Evolutionary conservation across 2,329 filamentous ascomycete genomes (phyloP).

Genomic region (Monosporascus sp.): DNA sequence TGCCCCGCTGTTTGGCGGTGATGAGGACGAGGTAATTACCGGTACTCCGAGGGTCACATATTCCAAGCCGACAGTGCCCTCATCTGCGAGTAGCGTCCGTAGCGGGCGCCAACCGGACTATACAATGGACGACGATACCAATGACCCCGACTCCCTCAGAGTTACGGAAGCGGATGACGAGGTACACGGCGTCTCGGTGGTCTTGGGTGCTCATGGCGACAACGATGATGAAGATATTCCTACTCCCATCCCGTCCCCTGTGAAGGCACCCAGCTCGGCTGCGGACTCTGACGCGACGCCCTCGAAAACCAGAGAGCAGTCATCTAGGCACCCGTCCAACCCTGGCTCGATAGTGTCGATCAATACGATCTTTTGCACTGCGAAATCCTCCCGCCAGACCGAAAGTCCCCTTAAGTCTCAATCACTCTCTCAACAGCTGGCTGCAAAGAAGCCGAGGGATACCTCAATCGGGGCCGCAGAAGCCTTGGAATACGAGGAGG

Average conservation of each 20-base stretch:
- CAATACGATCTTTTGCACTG: conserved; percentile 37
- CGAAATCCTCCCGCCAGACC: conserved; percentile 31
- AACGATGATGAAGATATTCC: conserved; percentile 4
- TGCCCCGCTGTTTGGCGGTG: conserved; percentile 9
- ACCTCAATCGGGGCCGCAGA: conserved; percentile 7
- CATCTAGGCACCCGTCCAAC: conserved; percentile 7
- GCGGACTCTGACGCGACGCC: not conserved
- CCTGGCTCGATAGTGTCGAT: conserved; percentile 17
- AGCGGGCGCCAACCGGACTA: conserved; percentile 49
- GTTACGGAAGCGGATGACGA: conserved; percentile 8
- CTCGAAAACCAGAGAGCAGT: not conserved
- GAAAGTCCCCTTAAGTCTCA: conserved; percentile 29
- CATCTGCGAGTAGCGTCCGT: conserved; percentile 36
- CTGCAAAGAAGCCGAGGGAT: conserved; percentile 21
- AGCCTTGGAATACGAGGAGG: conserved; percentile 39
- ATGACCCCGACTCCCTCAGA: conserved; percentile 19
- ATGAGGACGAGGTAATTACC: conserved; percentile 14
- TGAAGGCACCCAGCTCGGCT: not conserved
- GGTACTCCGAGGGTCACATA: conserved; percentile 25
- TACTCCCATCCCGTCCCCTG: conserved; percentile 7
- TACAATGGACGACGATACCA: conserved; percentile 30
- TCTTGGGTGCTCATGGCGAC: conserved; percentile 2
- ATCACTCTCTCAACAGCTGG: conserved; percentile 19
- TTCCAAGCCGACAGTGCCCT: conserved; percentile 27
- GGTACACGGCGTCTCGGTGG: conserved; percentile 2